Evolutionary conservation across 2,329 filamentous ascomycete genomes (phyloP).

Genomic region (Aureobasidium zeae): DNA sequence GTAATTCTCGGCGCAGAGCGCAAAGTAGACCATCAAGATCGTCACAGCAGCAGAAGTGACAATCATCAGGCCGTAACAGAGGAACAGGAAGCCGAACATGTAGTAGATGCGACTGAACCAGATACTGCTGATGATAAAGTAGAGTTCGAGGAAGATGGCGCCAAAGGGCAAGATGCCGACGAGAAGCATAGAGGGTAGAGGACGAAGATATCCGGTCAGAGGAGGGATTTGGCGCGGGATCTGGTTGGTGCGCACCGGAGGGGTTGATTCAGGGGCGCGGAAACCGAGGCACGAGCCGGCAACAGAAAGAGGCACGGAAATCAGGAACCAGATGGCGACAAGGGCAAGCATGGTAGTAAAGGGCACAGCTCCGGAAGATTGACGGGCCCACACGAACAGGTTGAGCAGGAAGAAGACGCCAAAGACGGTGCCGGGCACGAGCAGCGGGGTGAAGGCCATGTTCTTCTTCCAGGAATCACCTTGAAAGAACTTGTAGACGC

Average conservation of each 20-base stretch:
- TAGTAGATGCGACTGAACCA: slow-evolving; percentile 99
- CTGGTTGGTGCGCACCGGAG: slow-evolving; percentile 91
- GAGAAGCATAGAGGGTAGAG: slow-evolving; percentile 80
- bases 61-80: slow-evolving; percentile 96
- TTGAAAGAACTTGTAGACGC: slow-evolving; percentile 88
- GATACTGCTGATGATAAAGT: slow-evolving; percentile 98
- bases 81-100: slow-evolving; percentile 98
- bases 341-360: slow-evolving; percentile 96
- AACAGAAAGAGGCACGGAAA: slow-evolving; percentile 84
- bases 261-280: slow-evolving; percentile 56
- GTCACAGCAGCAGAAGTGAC: slow-evolving; percentile 89
- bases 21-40: slow-evolving; percentile 88
- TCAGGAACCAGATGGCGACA: slow-evolving; percentile 90
- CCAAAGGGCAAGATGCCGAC: slow-evolving; percentile 90
- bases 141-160: slow-evolving; percentile 95
- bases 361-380: slow-evolving; percentile 86
- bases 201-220: slow-evolving; percentile 69
- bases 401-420: slow-evolving; percentile 84
- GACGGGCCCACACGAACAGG: slow-evolving; percentile 89
- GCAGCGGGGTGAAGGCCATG: slow-evolving; percentile 75
- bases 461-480: slow-evolving; percentile 93
- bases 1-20: slow-evolving; percentile 94
- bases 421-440: slow-evolving; percentile 83
- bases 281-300: slow-evolving; percentile 91
- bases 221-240: slow-evolving; percentile 95